Base-by-base conservation (phyloP, 1,284 basidiomycete species). In the Megacollybia platyphylla region DNA sequence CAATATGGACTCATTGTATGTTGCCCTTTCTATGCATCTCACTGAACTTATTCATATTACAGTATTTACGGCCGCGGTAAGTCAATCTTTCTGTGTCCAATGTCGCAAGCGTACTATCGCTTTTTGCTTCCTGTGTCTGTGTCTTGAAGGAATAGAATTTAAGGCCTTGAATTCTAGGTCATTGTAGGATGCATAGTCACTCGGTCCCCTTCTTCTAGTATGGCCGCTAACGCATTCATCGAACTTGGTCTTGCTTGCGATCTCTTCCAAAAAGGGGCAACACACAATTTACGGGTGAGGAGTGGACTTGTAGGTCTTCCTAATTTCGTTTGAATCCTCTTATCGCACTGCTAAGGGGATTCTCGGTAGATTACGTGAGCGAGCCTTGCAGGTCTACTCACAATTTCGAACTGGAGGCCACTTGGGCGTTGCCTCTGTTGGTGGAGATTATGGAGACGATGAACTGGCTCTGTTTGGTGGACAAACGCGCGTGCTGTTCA, bases 381-480 rank as follows among this genome's bases (percentile, higher is more conserved):
- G 68, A 53, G 71, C 73, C 5, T 65, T 66, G 44, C 66, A 73
- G 46, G 64, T 66, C 30, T 65, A 68, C 41, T 64, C 67, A 2
- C 58, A 62, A 42, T 65, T 63, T 46, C 57, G 62, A 28, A 62
- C 60, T 41, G 65, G 64, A 15, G 62, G 59, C 46, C 49, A 57
- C 43, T 51, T 56, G 39, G 55, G 62, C 7, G 56, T 55, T 17
- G 57, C 65, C 6, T 57, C 71, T 34, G 53, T 61, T 3, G 63
- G 60, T 6, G 57, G 55, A 4, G 73, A 74, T 51, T 71, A 74
- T 41, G 73, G 69, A 32, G 66, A 70, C 38, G 71, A 80, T 48
- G 76, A 79, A 51, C 65, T 81, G 13, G 75, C 78, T 13, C 63
- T 80, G n/a, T 79, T 80, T 42, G 78, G 77, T 37, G 78, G 72